Base-by-base conservation (phyloP, 768 basidiomycete genomes). In the Calocybe indica region DNA sequence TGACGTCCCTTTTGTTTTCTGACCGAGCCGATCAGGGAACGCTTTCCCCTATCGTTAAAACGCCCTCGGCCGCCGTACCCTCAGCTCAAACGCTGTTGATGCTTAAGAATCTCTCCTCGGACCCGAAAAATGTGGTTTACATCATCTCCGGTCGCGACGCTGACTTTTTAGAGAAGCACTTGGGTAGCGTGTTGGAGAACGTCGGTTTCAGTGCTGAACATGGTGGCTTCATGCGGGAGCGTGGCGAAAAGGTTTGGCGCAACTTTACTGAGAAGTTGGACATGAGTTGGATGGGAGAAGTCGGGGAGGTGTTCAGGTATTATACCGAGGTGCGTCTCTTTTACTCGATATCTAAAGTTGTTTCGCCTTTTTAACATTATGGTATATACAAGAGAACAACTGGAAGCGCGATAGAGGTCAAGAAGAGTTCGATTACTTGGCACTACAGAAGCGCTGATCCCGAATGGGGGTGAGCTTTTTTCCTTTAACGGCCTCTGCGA, bases 381-480 rank as follows among this genome's bases (percentile, higher is more conserved):
- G n/a, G n/a, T n/a, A n/a, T 10, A 6, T 38, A 37, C 6, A 47
- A 84, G 80, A 74, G 95, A 44, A 99, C 95, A 56, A 91, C 92
- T 33, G 95, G 95, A n/a, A 88, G 88, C 55, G 86, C 88, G 58
- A 92, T 98, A 51, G 95, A 99, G 75, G 73, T 86, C 64, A 99
- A 99, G 81, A 94, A 94, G 78, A 92, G 90, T 59, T 88, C 88
- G 50, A 89, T 99, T 63, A 97, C 94, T 37, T 98, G 95, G 95
- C 95, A 99, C 68, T 97, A 96, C 68, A 80, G 95, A 39, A 78
- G 82, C 49, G 78, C 78, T 31, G 95, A 99, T 67, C 95, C 95
- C 0, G 92, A 95, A 68, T 99, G 93, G 83, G 94, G 94, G 83
- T 88, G 62, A 60, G 86, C 78, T 12, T 14, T 53, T 53, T 37